Base-by-base conservation (phyloP, 73 alveolate genomes). In the Uronychia setigera region DNA sequence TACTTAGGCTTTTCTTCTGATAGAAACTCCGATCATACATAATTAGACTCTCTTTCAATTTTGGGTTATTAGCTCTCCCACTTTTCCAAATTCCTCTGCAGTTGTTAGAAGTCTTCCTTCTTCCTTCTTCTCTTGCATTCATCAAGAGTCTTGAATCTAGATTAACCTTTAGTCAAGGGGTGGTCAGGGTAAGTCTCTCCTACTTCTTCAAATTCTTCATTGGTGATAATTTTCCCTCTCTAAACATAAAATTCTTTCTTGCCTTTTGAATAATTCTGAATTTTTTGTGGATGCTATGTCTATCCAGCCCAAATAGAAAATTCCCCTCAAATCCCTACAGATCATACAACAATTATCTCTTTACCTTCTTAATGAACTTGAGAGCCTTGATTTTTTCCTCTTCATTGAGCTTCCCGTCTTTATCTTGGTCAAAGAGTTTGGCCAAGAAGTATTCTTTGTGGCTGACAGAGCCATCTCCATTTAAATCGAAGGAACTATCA, bases 381-480 rank as follows among this genome's bases (percentile, higher is more conserved):
- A 46, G 5, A 19, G 19, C 67, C n/a, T 46, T 46, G n/a, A 11
- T 46, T 76, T 87, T 89, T 78, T 94, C 98, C 60, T 76, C 80
- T 34, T 80, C 87, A 86, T 79, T 94, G 60, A 94, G 91, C 86
- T 92, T 94, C 46, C 97, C 97, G 81, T 94, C 98, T 79, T 86
- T 77, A 85, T 94, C 97, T 9, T 33, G 77, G 80, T 94, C 98
- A 82, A 92, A 94, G 77, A 89, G 79, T 29, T 87, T 84, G 0
- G 97, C 91, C 14, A 94, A 67, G 5, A 89, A 92, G 79, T 57
- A 91, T 78, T 94, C 98, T 76, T 93, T 80, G 31, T 89, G 94
- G 1, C 97, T 91, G 31, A 94, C 96, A 33, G 80, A 76, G 5
- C 98, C 98, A 77, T 94, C 98, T 34, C 95, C 83, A 78, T 92